Conservation (phyloP, 257 asterid genomes). For the Ballota nigra region DNA sequence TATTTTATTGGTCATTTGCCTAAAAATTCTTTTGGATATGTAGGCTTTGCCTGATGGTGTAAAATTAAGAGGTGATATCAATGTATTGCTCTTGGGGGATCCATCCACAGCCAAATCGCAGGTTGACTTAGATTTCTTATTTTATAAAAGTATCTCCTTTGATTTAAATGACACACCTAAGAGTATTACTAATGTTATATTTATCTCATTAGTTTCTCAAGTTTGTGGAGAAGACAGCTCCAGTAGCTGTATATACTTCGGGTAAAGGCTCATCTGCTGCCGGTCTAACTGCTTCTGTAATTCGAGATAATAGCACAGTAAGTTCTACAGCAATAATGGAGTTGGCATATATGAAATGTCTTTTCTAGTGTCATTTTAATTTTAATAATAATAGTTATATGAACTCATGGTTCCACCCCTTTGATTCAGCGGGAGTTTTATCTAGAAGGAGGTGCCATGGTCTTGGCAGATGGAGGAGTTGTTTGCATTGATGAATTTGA, state of each 20-base stretch:
- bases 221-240: constrained; percentile 99
- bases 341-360: background rate
- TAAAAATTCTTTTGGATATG: constrained; percentile 24
- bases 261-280: constrained; percentile 99
- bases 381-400: background rate
- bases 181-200: background rate
- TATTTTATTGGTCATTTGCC: constrained; percentile 16
- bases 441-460: constrained; percentile 99
- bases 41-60: constrained; percentile 97
- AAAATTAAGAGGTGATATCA: constrained; percentile 94
- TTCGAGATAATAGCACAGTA: constrained; percentile 95
- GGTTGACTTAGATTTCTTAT: constrained; percentile 41
- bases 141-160: background rate
- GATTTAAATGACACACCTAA: background rate
- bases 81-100: constrained; percentile 94
- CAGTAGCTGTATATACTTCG: constrained; percentile 91
- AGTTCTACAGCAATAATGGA: constrained; percentile 29
- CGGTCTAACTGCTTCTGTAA: constrained; percentile 98
- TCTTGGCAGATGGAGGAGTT: constrained; percentile 98
- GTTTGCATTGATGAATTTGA: constrained; percentile 99
- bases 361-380: background rate
- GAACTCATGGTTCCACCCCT: constrained; percentile 18
- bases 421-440: constrained; percentile 86
- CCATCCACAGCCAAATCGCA: constrained; percentile 99
- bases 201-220: constrained; percentile 65